Conservation (phyloP, 2,329 filamentous ascomycete genomes). For the Diaporthe sp. region DNA sequence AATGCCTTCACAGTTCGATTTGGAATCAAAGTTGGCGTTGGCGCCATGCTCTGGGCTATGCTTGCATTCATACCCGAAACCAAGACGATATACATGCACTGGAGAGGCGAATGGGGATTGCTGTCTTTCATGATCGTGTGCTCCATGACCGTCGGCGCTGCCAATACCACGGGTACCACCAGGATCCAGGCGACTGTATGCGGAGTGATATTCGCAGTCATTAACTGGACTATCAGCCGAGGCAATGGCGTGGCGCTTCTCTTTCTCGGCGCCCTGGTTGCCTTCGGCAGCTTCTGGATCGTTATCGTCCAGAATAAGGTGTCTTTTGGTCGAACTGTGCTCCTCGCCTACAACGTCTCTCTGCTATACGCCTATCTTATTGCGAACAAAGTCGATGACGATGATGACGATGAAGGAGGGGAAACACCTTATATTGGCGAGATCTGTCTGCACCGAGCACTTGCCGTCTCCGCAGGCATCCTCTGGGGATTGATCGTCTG, state of each 20-base stretch:
- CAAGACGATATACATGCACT: conserved; percentile 84
- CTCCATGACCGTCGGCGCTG: conserved; percentile 96
- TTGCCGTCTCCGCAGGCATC: conserved; percentile 88
- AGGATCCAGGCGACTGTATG: conserved; percentile 89
- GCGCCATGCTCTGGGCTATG: conserved; percentile 89
- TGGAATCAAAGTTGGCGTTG: conserved; percentile 92
- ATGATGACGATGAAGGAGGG: conserved; percentile 91
- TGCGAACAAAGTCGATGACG: conserved; percentile 82
- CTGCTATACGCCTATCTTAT: conserved; percentile 95
- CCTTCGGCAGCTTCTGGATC: conserved; percentile 88
- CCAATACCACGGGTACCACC: conserved; percentile 91
- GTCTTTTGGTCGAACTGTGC: conserved; percentile 91
- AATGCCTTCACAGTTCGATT: conserved; percentile 68
- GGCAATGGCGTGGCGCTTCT: conserved; percentile 84
- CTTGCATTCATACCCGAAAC: conserved; percentile 88
- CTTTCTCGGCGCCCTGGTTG: conserved; percentile 85
- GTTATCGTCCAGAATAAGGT: conserved; percentile 88
- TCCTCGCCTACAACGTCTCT: conserved; percentile 96
- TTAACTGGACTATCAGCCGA: conserved; percentile 82
- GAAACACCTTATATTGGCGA: conserved; percentile 86
- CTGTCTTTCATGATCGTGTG: conserved; percentile 98
- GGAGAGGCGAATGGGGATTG: conserved; percentile 97
- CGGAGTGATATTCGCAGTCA: conserved; percentile 81
- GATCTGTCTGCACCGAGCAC: conserved; percentile 89
- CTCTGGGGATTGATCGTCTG: conserved; percentile 94